phyloP scores from a whole-genome alignment of 2,329 filamentous ascomycete species.

The Diplodia intermedia region DNA sequence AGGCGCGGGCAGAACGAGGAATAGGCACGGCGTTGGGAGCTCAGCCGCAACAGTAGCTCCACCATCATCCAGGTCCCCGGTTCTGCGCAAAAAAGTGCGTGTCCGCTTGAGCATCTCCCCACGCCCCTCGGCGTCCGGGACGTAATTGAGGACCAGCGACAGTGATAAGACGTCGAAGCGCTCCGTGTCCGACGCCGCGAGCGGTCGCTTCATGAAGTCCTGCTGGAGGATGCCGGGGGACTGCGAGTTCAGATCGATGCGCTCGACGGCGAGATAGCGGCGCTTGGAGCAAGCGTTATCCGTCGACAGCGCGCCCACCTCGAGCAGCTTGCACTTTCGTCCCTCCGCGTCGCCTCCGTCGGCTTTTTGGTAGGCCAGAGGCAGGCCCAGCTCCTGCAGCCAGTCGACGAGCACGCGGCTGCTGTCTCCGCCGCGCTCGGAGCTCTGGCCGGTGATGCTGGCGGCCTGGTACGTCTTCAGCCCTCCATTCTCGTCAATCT shows the following conservation, averaged over 20 bases:
- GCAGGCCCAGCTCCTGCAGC: constrained; percentile 50
- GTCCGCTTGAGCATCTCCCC: constrained; percentile 77
- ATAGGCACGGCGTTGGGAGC: constrained; percentile 70
- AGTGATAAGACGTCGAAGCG: constrained; percentile 89
- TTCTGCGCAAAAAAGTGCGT: constrained; percentile 43
- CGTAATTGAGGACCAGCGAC: constrained; percentile 92
- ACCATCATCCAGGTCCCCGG: constrained; percentile 9
- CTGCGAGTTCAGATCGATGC: constrained; percentile 92
- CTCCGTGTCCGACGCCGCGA: constrained; percentile 67
- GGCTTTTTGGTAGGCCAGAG: constrained; percentile 16
- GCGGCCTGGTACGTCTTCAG: constrained; percentile 67
- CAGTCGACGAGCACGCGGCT: constrained; percentile 66
- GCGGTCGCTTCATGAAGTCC: constrained; percentile 89
- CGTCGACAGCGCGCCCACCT: constrained; percentile 86
- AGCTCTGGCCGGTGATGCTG: constrained; percentile 67
- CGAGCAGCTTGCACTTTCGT: constrained; percentile 70
- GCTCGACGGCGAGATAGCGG: constrained; percentile 72
- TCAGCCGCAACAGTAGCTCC: constrained; percentile 34
- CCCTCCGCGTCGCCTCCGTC: constrained; percentile 30
- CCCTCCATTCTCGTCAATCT: constrained; percentile 65
- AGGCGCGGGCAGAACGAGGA: constrained; percentile 86
- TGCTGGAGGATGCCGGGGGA: constrained; percentile 81
- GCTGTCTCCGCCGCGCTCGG: constrained; percentile 68
- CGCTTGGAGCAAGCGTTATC: constrained; percentile 81
- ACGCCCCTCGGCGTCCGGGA: constrained; percentile 75